Percentiles rank a stretch among this genome's conserved stretches.
These are phyloP conservation scores for Cryoendolithus antarcticus DNA, from an alignment of 2,329 filamentous ascomycete genomes.

Conservation along the genomic window DNA sequence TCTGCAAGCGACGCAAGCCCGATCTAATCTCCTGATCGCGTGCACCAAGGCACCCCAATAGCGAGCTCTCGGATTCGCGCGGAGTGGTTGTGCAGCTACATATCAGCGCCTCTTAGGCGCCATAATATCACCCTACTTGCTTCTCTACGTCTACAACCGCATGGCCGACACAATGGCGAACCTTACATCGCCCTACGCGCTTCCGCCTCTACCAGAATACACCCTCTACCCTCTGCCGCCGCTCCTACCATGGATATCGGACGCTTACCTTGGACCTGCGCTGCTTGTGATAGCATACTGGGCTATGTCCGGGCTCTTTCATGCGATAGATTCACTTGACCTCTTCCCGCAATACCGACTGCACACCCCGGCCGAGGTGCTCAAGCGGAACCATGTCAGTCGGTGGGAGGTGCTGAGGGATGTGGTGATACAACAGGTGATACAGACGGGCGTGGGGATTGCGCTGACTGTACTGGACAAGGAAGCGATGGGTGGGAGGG, in stretches of 20 bases:
- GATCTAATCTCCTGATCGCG: conserved; percentile 7
- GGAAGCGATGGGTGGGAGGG: conserved; percentile 60
- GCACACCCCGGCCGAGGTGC: conserved; percentile 85
- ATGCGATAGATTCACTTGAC: conserved; percentile 73
- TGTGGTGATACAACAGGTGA: conserved; percentile 80
- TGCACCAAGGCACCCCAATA: conserved; percentile 3
- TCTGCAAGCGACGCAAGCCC: too few species aligned
- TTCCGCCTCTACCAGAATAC: conserved; percentile 81
- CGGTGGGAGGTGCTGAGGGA: conserved; percentile 79
- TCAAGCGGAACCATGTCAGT: conserved; percentile 74
- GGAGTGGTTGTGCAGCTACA: conserved; percentile 4
- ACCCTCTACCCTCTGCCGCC: conserved; percentile 56
- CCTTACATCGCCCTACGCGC: conserved; percentile 42
- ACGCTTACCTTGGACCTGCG: conserved; percentile 65
- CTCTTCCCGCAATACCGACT: conserved; percentile 83
- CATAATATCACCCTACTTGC: not conserved
- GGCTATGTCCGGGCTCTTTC: conserved; percentile 73
- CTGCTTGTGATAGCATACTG: conserved; percentile 80
- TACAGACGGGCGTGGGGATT: conserved; percentile 65
- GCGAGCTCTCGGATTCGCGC: conserved; percentile 2
- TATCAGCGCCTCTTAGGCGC: conserved; percentile 3
- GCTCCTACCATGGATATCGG: conserved; percentile 65
- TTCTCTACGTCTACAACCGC: not conserved
- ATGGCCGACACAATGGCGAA: conserved; percentile 16
- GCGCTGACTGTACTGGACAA: conserved; percentile 61